A percentile compares a stretch with the other conserved stretches of the same genome.
Conservation (phyloP, 208 protist genomes). For the Trypanosoma vivax region DNA sequence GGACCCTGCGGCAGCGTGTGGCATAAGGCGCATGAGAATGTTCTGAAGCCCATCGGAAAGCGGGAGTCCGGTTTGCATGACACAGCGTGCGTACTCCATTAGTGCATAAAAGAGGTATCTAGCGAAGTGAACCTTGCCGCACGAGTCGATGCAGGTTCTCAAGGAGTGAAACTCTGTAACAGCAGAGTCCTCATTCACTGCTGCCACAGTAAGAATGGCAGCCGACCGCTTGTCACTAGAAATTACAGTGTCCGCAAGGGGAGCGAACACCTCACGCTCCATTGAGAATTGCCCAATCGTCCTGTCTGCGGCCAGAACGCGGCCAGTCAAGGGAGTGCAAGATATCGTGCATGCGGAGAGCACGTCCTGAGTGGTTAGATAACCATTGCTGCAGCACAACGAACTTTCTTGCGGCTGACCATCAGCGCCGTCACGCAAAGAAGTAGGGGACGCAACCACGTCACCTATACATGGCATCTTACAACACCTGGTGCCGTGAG, state of each 20-base stretch:
- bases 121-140: conserved; percentile 2
- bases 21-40: conserved; percentile 13
- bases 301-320: background rate
- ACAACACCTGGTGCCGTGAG: no score
- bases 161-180: no score
- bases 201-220: background rate
- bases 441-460: no score
- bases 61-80: conserved; percentile 7
- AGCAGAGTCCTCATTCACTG: background rate
- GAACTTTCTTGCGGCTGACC: conserved; percentile 2
- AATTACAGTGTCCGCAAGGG: conserved; percentile 3
- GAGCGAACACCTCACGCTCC: conserved; percentile 11
- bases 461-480: no score
- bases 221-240: background rate
- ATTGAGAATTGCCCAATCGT: conserved; percentile 7
- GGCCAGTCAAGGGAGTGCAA: background rate
- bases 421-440: background rate
- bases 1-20: background rate
- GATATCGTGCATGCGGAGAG: conserved; percentile 9
- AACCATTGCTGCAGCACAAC: conserved; percentile 1
- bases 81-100: conserved; percentile 21
- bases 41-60: conserved; percentile 15
- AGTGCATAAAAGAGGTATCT: conserved; percentile 22
- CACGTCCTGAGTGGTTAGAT: conserved; percentile 11
- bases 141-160: no score